Evolutionary conservation across 1,284 basidiomycete species (phyloP), one percentile per base, ranked within the genome.

Genomic region (Xerocomus nothofagi): DNA sequence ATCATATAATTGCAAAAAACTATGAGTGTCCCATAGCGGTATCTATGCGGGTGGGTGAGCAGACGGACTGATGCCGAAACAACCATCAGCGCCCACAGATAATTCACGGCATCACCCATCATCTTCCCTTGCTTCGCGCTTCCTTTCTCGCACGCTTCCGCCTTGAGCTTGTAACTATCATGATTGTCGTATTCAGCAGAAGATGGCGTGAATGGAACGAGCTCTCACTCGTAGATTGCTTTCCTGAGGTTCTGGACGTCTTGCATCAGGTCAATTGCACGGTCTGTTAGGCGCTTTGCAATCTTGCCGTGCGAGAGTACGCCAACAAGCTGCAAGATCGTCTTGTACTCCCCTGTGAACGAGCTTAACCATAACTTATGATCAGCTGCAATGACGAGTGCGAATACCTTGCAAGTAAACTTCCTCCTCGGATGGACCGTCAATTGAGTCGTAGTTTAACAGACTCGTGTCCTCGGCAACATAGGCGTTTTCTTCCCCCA

Each of bases 1-100:
- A 99, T 83, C 57, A 99, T 75, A 69, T 97, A 99, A 69, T 97
- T 95, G 24, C 97, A 90, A 56, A 99, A 93, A 7, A 93, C 93
- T 59, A 99, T 97, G 39, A 98, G 74, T 7, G 91, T 88, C 2
- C 91, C 94, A 65, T 98, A 97, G 52, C 88, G 92, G 70, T 82
- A 84, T 55, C 85, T 88, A 53, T 42, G 38, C 7, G 33, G 17
- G 9, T 24, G 7, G 36, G 36, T 44, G 20, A 61, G 43, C 39
- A 38, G 5, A 38, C 39, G 33, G 32, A 30, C 27, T 7, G 24
- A 38, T 18, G 30, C 34, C n/a, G 49, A 55, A 30, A 49, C 44
- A 27, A 44, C 39, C 37, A 50, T 39, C 37, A 41, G 5, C 4
- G 39, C 67, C 83, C 63, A 95, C 80, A 95, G 66, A 66, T 95